Percentiles rank a stretch among this genome's conserved stretches.
These are phyloP conservation scores for Fusarium pseudograminearum DNA, from an alignment of 2,329 filamentous ascomycete genomes.

Conservation along the genomic window DNA sequence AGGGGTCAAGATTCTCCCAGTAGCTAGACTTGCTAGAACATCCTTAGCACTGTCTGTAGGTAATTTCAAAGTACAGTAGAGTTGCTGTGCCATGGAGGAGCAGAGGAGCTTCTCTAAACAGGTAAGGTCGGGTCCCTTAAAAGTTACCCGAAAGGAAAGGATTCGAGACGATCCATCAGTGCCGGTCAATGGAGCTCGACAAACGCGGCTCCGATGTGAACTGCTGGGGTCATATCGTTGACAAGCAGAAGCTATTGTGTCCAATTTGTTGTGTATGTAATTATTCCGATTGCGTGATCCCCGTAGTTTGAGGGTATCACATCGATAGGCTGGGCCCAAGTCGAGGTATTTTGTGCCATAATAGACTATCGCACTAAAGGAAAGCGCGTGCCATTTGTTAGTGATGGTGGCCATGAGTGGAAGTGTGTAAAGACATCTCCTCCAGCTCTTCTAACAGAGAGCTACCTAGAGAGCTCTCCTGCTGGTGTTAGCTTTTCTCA, in stretches of 20 bases:
- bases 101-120: slow-evolving; percentile 14
- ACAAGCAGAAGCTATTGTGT: slow-evolving; percentile 1
- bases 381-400: not conserved
- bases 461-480: not conserved
- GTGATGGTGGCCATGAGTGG: not conserved
- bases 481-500: not conserved
- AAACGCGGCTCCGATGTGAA: slow-evolving; percentile 41
- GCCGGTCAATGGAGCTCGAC: slow-evolving; percentile 40
- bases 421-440: not conserved
- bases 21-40: not conserved
- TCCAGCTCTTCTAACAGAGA: not conserved
- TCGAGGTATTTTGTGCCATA: not conserved
- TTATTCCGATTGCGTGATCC: slow-evolving; percentile 3
- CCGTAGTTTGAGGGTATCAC: not conserved
- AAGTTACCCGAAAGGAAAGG: slow-evolving; percentile 22
- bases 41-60: not conserved
- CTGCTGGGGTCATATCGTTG: slow-evolving; percentile 8
- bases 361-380: not conserved
- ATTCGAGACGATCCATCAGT: slow-evolving; percentile 35
- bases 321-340: not conserved
- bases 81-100: slow-evolving; percentile 16
- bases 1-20: slow-evolving; percentile 21
- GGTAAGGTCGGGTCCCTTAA: slow-evolving; percentile 16
- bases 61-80: not conserved
- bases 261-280: not conserved